Percentiles rank a stretch among this genome's conserved stretches.
phyloP scores from a whole-genome alignment of 495 filamentous ascomycete species.

The Lasiosphaeriaceae sp. region DNA sequence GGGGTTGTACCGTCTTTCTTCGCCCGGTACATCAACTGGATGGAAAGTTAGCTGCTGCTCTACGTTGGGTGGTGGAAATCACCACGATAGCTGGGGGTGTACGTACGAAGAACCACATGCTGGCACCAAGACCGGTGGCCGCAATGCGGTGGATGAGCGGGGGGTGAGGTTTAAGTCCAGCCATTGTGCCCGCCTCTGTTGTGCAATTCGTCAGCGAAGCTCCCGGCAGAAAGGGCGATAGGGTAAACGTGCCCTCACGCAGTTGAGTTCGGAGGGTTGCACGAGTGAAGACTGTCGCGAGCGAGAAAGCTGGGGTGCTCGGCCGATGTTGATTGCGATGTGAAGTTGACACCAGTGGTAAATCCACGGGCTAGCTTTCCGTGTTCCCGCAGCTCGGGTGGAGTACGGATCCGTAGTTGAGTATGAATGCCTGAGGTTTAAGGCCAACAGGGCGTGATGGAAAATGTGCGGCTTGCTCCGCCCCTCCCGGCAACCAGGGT shows the following conservation, averaged over 20 bases:
- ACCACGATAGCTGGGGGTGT: not conserved
- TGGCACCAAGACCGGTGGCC: slow-evolving; percentile 82
- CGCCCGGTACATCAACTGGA: slow-evolving; percentile 86
- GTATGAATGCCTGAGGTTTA: too few species aligned
- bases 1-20: slow-evolving; percentile 72
- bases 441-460: too few species aligned
- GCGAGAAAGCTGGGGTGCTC: not conserved
- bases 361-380: not conserved
- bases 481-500: too few species aligned
- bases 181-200: slow-evolving; percentile 24
- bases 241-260: not conserved
- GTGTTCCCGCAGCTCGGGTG: too few species aligned
- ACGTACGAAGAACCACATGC: slow-evolving; percentile 99
- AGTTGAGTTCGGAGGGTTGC: not conserved
- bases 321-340: not conserved
- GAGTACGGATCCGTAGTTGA: too few species aligned
- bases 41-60: slow-evolving; percentile 5
- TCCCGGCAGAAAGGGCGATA: not conserved
- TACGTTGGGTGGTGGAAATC: not conserved
- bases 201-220: slow-evolving; percentile 5
- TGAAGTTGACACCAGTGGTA: not conserved
- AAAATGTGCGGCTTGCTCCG: too few species aligned
- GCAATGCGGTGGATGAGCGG: slow-evolving; percentile 71
- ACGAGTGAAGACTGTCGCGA: not conserved
- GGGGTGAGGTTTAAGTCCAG: slow-evolving; percentile 20